phyloP scores from a whole-genome alignment of 345 rosid genomes.

The Pelargonium nanum region DNA sequence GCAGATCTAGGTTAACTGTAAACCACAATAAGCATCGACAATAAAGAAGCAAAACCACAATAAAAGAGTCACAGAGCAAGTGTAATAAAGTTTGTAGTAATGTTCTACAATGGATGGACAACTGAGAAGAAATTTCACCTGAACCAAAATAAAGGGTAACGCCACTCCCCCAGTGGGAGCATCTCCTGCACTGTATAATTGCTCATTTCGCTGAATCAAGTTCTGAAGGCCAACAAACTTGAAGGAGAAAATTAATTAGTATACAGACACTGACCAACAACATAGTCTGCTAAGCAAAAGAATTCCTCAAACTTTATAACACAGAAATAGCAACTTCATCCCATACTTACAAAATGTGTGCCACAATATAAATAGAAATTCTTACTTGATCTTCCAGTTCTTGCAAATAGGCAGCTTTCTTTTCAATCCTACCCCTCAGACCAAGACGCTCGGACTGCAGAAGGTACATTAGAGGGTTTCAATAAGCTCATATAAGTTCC shows the following conservation, averaged over 20 bases:
- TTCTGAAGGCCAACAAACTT: slow-evolving; percentile 87
- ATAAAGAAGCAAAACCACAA: too few species aligned
- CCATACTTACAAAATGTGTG: too few species aligned
- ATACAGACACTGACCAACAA: too few species aligned
- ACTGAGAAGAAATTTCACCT: slow-evolving; percentile 40
- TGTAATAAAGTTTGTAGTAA: too few species aligned
- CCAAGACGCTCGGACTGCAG: slow-evolving; percentile 62
- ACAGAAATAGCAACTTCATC: too few species aligned
- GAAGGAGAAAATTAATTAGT: slow-evolving; percentile 8
- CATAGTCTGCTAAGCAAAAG: background rate
- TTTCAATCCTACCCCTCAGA: slow-evolving; percentile 69
- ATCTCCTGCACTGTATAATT: slow-evolving; percentile 62
- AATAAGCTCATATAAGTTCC: slow-evolving; percentile 6
- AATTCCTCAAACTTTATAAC: too few species aligned
- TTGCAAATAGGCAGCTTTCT: slow-evolving; percentile 76
- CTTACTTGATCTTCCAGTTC: slow-evolving; percentile 95
- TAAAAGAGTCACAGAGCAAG: too few species aligned
- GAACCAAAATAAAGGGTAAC: slow-evolving; percentile 94
- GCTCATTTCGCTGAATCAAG: slow-evolving; percentile 74
- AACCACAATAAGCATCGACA: too few species aligned
- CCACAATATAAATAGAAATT: background rate
- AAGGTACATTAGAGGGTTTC: slow-evolving; percentile 7
- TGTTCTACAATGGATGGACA: background rate
- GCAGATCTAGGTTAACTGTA: too few species aligned
- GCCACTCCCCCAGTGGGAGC: slow-evolving; percentile 85